Conservation (phyloP, 352 stramenopile genomes). For the Phytophthora brassicae region DNA sequence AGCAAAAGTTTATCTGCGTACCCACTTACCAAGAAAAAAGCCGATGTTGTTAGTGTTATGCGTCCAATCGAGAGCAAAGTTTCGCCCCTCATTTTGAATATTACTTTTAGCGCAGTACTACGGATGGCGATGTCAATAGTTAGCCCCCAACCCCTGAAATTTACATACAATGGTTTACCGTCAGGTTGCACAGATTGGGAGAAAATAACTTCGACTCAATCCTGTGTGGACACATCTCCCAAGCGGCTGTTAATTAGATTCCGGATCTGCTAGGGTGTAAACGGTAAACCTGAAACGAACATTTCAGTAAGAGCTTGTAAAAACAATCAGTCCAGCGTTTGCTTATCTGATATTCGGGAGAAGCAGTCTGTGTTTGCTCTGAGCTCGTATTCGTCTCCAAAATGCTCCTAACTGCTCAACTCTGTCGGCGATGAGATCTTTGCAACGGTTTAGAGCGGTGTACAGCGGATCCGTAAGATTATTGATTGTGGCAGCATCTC, state of each 20-base stretch:
- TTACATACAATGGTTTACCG: neutral
- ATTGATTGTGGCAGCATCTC: neutral
- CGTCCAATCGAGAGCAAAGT: slow-evolving; percentile 4
- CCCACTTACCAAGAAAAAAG: neutral
- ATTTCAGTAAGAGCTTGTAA: neutral
- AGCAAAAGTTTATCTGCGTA: neutral
- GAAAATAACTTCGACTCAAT: neutral
- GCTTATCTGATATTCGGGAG: neutral
- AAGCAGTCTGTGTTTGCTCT: neutral
- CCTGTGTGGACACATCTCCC: neutral
- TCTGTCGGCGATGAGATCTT: neutral
- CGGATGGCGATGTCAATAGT: neutral
- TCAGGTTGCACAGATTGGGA: neutral
- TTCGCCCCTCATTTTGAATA: slow-evolving; percentile 1
- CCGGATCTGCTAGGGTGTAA: neutral
- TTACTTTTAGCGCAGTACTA: neutral
- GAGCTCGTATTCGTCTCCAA: neutral
- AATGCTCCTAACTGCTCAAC: neutral
- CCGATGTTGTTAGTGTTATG: neutral
- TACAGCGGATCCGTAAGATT: neutral
- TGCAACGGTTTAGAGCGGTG: neutral
- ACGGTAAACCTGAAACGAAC: neutral
- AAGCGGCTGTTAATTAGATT: neutral
- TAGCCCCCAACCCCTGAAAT: neutral
- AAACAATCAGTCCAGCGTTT: neutral